Evolutionary conservation across 2,329 filamentous ascomycete genomes (phyloP).

Genomic region (Chalaropsis thielavioides): DNA sequence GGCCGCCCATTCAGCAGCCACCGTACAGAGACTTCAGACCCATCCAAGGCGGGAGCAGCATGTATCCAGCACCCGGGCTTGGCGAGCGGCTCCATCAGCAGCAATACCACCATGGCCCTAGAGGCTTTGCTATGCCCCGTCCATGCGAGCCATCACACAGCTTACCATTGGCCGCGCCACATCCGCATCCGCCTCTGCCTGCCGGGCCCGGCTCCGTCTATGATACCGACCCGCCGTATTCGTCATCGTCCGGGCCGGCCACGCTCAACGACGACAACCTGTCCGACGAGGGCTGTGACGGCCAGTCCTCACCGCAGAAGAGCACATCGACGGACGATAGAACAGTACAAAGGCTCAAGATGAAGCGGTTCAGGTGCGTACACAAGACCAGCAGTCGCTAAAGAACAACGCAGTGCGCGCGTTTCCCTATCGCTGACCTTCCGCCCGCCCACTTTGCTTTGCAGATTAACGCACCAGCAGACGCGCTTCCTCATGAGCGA

Average conservation of each 20-base stretch:
- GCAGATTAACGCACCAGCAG: constrained; percentile 83
- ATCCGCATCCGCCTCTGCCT: neutral
- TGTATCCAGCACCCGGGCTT: neutral
- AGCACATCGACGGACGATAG: constrained; percentile 38
- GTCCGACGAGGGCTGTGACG: constrained; percentile 23
- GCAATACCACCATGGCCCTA: neutral
- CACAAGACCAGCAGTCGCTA: neutral
- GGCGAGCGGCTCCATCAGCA: neutral
- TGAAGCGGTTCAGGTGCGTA: constrained; percentile 67
- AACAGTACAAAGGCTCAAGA: constrained; percentile 45
- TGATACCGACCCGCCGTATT: neutral
- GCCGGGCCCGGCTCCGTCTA: neutral
- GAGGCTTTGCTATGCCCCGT: neutral
- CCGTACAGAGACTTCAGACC: neutral
- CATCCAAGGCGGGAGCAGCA: neutral
- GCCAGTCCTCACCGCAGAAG: constrained; percentile 27
- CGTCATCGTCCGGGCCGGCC: neutral
- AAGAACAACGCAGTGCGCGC: neutral
- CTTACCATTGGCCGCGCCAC: neutral
- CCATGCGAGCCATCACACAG: neutral
- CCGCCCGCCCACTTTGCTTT: neutral
- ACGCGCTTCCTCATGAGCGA: constrained; percentile 97
- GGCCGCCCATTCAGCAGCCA: neutral
- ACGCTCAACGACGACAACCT: constrained; percentile 44
- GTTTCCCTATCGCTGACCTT: neutral